Evolutionary conservation across 129 eudicot genomes (phyloP).

Genomic region (Helianthus annuus): HanXRQr2.0-SUNRISE NC_035441.2:189292519-189293018

Average conservation of each 20-base stretch:
- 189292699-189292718: slow-evolving; percentile 17
- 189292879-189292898: not conserved
- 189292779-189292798: not conserved
- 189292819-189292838: not conserved
- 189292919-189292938: too few species aligned
- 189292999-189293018: too few species aligned
- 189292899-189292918: too few species aligned
- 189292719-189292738: not conserved
- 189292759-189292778: not conserved
- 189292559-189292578: slow-evolving; percentile 58
- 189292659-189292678: slow-evolving; percentile 28
- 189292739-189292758: not conserved
- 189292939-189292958: too few species aligned
- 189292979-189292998: too few species aligned
- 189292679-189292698: slow-evolving; percentile 5
- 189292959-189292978: too few species aligned
- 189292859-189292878: not conserved
- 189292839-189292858: not conserved
- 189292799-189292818: too few species aligned
- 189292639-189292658: not conserved
- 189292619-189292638: slow-evolving; percentile 5
- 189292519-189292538: slow-evolving; percentile 71
- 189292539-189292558: slow-evolving; percentile 86
- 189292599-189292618: slow-evolving; percentile 24
- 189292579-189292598: slow-evolving; percentile 6